Percentiles rank a stretch among this genome's conserved stretches.
Evolutionary conservation across 2,329 filamentous ascomycete genomes (phyloP).

Genomic region (Ophiostoma triangulosporum): DNA sequence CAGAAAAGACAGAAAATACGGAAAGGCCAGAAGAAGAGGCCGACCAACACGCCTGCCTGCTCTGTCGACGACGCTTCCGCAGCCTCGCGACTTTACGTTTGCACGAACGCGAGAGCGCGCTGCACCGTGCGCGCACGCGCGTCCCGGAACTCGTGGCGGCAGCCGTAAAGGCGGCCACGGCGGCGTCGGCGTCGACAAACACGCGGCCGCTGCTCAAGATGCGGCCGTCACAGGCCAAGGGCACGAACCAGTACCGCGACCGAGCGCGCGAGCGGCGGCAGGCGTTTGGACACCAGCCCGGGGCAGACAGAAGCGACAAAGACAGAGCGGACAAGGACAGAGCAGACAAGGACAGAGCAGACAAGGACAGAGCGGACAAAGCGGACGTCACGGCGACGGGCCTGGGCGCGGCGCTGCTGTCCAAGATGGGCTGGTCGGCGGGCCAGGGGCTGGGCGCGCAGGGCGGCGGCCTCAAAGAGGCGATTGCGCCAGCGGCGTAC

Average conservation of each 20-base stretch:
- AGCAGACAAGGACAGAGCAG: slow-evolving; percentile 20
- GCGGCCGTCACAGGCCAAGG: slow-evolving; percentile 12
- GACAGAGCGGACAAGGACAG: too few relatives aligned
- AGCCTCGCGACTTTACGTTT: slow-evolving; percentile 26
- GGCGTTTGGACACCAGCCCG: slow-evolving; percentile 32
- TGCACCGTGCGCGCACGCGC: slow-evolving; percentile 23
- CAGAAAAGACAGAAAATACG: slow-evolving; percentile 27
- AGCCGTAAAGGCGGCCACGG: slow-evolving; percentile 16
- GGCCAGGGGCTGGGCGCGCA: slow-evolving; percentile 52
- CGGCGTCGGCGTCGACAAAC: too few relatives aligned
- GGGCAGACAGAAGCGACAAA: background rate
- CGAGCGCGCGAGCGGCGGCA: slow-evolving; percentile 53
- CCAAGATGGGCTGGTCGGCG: slow-evolving; percentile 59
- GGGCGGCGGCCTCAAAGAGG: slow-evolving; percentile 48
- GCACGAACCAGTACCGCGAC: slow-evolving; percentile 40
- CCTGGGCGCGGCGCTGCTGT: slow-evolving; percentile 51
- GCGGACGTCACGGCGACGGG: slow-evolving; percentile 12
- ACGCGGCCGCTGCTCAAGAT: slow-evolving; percentile 3
- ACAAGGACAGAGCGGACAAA: slow-evolving; percentile 22
- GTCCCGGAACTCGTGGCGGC: slow-evolving; percentile 17
- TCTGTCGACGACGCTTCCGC: slow-evolving; percentile 30
- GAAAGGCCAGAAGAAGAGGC: slow-evolving; percentile 8
- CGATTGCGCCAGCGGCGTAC: slow-evolving; percentile 51
- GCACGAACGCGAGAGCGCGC: slow-evolving; percentile 31
- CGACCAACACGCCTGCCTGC: slow-evolving; percentile 21